A percentile compares a stretch with the other conserved stretches of the same genome.
Evolutionary conservation across 2,329 filamentous ascomycete species (phyloP).

Genomic region (Neofusicoccum cordaticola): DNA sequence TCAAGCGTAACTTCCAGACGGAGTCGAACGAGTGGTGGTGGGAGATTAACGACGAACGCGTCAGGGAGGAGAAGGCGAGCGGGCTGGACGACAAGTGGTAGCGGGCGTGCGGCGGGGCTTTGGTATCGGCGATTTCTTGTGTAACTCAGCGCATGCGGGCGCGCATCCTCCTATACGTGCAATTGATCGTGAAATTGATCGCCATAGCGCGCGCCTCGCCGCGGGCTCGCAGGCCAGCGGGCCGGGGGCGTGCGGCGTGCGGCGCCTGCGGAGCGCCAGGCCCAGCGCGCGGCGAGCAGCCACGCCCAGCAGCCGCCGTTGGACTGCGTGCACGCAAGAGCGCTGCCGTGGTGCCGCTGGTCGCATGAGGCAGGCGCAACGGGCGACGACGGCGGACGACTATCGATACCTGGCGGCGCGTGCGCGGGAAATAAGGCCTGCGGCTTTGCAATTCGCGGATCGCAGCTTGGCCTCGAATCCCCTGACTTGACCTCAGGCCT

Average conservation of each 20-base stretch:
- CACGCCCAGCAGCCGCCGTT: not conserved
- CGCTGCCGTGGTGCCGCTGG: not conserved
- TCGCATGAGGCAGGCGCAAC: constrained; percentile 7
- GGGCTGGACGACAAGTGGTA: constrained; percentile 54
- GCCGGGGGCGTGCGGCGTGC: not conserved
- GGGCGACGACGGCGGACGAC: not conserved
- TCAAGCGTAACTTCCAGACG: constrained; percentile 18
- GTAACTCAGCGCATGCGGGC: constrained; percentile 9
- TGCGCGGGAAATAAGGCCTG: constrained; percentile 14
- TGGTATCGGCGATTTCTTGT: constrained; percentile 1
- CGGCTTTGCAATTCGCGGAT: constrained; percentile 14
- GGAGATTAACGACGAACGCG: constrained; percentile 49
- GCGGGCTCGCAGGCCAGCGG: not conserved
- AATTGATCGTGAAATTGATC: constrained; percentile 15
- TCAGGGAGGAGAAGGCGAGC: constrained; percentile 45
- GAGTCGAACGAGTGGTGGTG: constrained; percentile 60
- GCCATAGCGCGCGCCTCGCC: constrained; percentile 8
- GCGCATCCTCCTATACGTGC: constrained; percentile 13
- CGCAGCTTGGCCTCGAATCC: constrained; percentile 13
- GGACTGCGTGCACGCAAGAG: not conserved
- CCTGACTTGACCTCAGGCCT: constrained; percentile 15
- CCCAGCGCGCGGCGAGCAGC: not conserved
- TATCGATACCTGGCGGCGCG: not conserved
- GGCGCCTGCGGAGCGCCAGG: not conserved
- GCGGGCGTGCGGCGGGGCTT: constrained; percentile 9